Percentiles rank a stretch among this genome's conserved stretches.
Evolutionary conservation across 225 moss, liverwort and hornwort species (phyloP).

Genomic region (Ulota crispa): DNA sequence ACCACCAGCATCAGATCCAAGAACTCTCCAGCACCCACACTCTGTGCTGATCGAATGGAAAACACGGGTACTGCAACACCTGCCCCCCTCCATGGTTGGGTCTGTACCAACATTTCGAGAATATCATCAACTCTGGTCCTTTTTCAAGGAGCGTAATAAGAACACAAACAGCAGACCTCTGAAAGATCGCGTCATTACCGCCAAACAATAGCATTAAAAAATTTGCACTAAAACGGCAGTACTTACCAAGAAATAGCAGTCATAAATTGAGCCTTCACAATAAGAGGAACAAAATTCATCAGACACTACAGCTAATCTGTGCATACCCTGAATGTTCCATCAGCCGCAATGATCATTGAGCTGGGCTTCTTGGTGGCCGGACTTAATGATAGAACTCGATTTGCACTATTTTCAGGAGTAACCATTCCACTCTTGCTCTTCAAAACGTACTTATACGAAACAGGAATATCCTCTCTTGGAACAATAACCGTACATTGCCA

Average conservation of each 20-base stretch:
- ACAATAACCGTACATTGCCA: constrained; percentile 67
- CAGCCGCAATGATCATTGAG: constrained; percentile 60
- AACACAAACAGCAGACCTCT: neutral
- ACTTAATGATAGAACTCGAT: constrained; percentile 57
- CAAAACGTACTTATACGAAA: constrained; percentile 71
- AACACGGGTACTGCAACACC: constrained; percentile 89
- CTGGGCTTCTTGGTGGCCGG: constrained; percentile 36
- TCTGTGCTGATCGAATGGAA: constrained; percentile 64
- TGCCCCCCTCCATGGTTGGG: constrained; percentile 81
- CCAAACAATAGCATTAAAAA: neutral
- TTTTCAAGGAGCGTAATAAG: neutral
- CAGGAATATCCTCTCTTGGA: constrained; percentile 41
- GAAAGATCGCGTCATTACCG: neutral
- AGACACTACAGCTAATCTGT: neutral
- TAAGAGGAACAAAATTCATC: neutral
- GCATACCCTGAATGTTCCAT: constrained; percentile 83
- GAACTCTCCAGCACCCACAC: constrained; percentile 88
- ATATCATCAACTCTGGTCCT: neutral
- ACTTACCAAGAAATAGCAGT: neutral
- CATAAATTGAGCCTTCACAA: neutral
- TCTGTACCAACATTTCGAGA: constrained; percentile 37
- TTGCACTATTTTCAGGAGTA: constrained; percentile 56
- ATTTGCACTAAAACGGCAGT: neutral
- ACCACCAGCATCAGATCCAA: constrained; percentile 73
- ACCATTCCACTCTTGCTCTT: constrained; percentile 49